Conservation (phyloP, 2,329 filamentous ascomycete species). For the Alternaria tenuissima region DNA sequence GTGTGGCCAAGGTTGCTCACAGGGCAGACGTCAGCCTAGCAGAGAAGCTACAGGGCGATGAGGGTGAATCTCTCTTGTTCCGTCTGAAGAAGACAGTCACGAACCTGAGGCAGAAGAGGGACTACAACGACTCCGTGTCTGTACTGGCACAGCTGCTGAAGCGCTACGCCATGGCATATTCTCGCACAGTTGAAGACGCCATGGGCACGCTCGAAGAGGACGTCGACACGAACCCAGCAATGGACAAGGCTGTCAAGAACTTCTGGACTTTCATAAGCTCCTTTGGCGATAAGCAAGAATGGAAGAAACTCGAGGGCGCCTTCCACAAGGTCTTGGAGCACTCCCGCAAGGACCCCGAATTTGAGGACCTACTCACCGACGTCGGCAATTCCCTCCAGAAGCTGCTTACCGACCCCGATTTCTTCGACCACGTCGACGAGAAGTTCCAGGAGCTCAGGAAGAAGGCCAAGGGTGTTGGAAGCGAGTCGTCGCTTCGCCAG, state of each 20-base stretch:
- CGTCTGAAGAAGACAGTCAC: conserved; percentile 79
- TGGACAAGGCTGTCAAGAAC: conserved; percentile 78
- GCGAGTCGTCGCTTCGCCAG: conserved; percentile 71
- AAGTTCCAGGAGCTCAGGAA: conserved; percentile 67
- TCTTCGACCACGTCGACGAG: conserved; percentile 78
- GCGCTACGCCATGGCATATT: conserved; percentile 80
- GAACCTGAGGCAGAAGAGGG: conserved; percentile 76
- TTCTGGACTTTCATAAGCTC: conserved; percentile 83
- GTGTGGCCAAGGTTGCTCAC: conserved; percentile 56
- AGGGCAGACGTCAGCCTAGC: conserved; percentile 75
- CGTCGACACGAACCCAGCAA: conserved; percentile 74
- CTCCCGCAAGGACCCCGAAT: conserved; percentile 78
- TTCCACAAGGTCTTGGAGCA: conserved; percentile 78
- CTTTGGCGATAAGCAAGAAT: conserved; percentile 77
- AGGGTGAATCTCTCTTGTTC: conserved; percentile 75
- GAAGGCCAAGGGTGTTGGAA: conserved; percentile 66
- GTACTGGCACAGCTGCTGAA: conserved; percentile 78
- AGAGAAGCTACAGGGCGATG: conserved; percentile 75
- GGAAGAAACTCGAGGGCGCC: conserved; percentile 75
- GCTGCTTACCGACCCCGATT: conserved; percentile 84
- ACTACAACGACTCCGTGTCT: conserved; percentile 88
- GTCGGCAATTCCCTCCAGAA: conserved; percentile 78
- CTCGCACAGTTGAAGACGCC: conserved; percentile 73
- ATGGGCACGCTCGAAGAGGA: conserved; percentile 73
- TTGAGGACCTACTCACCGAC: conserved; percentile 78